A percentile compares a stretch with the other conserved stretches of the same genome.
Evolutionary conservation across 2,329 filamentous ascomycete species (phyloP).

Genomic region (Xenosphaeropsis pyriputrescens): DNA sequence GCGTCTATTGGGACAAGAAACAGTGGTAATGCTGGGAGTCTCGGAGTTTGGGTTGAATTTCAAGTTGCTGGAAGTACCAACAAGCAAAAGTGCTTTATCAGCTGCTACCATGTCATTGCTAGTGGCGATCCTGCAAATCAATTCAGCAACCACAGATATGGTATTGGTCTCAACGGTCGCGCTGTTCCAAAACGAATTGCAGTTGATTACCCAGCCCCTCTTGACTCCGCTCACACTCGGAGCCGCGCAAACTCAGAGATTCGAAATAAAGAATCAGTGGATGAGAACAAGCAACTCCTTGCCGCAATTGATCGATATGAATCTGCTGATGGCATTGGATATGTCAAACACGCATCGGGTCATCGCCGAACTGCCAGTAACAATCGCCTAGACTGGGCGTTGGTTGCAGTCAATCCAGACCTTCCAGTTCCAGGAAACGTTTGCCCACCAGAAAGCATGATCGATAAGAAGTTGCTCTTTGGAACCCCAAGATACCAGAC

Average conservation of each 20-base stretch:
- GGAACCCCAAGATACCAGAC: background rate
- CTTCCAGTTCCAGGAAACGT: background rate
- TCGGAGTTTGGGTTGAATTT: background rate
- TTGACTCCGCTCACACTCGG: background rate
- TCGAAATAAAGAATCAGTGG: background rate
- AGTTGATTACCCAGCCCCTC: background rate
- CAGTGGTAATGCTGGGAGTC: background rate
- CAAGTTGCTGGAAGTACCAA: background rate
- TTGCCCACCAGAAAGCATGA: background rate
- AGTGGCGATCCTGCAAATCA: background rate
- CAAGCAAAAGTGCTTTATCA: background rate
- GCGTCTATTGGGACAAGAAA: background rate
- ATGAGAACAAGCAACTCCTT: background rate
- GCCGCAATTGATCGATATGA: background rate
- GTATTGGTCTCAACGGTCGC: background rate
- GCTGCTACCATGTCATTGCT: background rate
- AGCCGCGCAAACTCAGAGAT: background rate
- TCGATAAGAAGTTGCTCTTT: background rate
- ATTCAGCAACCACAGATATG: background rate
- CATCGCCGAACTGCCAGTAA: background rate
- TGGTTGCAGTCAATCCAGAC: background rate
- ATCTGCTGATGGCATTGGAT: background rate
- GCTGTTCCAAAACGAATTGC: background rate
- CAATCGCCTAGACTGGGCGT: slow-evolving; percentile 1
- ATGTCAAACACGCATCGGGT: slow-evolving; percentile 1